Evolutionary conservation across 208 protist species (phyloP).

Genomic region (Strigomonas culicis): DNA sequence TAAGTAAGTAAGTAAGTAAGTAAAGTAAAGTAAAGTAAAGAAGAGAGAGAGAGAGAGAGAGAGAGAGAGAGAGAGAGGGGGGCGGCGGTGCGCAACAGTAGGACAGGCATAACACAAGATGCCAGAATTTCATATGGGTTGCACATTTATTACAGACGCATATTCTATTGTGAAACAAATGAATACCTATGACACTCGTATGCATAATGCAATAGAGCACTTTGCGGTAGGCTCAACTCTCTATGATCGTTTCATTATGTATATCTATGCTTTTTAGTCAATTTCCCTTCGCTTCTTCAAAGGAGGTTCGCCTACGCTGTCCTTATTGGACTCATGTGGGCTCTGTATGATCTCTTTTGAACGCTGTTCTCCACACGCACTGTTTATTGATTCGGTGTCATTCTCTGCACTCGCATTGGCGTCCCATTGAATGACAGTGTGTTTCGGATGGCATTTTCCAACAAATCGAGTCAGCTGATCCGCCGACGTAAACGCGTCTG

Average conservation of each 20-base stretch:
- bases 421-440: constrained; percentile 33
- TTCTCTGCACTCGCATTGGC: neutral
- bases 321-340: neutral
- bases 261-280: neutral
- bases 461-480: constrained; percentile 43
- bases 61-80: constrained; percentile 4
- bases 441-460: constrained; percentile 48
- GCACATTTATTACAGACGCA: neutral
- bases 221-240: neutral
- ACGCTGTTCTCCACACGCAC: neutral
- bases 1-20: neutral
- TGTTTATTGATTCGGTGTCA: neutral
- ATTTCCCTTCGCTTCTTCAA: neutral
- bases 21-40: neutral
- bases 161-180: neutral
- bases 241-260: neutral
- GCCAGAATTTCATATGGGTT: neutral
- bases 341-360: no score
- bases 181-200: neutral
- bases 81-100: neutral
- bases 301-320: neutral
- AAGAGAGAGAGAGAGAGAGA: constrained; percentile 6
- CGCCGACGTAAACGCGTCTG: constrained; percentile 65
- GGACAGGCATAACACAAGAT: neutral
- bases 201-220: neutral